Evolutionary conservation across 1,284 basidiomycete genomes (phyloP).

Genomic region (Singerocomus rubriflavus): DNA sequence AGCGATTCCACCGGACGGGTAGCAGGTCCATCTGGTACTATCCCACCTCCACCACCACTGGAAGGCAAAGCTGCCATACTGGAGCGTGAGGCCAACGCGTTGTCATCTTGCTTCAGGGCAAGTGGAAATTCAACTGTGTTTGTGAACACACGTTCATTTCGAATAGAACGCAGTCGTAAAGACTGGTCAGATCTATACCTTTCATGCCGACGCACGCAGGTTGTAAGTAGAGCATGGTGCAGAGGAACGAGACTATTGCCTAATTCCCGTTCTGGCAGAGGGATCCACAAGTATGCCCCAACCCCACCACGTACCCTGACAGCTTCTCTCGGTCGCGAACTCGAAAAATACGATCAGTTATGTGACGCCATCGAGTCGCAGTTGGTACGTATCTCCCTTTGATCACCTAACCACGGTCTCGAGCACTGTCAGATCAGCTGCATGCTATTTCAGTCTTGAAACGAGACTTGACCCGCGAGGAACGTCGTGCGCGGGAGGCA

Average conservation of each 20-base stretch:
- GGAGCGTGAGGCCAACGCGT: slow-evolving; percentile 58
- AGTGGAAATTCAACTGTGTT: slow-evolving; percentile 8
- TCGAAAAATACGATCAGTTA: slow-evolving; percentile 73
- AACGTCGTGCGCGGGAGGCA: slow-evolving; percentile 49
- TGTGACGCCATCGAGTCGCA: slow-evolving; percentile 72
- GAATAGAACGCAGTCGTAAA: slow-evolving; percentile 61
- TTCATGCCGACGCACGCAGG: slow-evolving; percentile 59
- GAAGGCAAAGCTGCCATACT: slow-evolving; percentile 45
- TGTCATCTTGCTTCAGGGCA: slow-evolving; percentile 58
- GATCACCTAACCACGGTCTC: background rate
- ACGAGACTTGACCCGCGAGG: slow-evolving; percentile 61
- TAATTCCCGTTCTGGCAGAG: slow-evolving; percentile 34
- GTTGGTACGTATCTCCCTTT: slow-evolving; percentile 45
- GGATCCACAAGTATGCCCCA: slow-evolving; percentile 55
- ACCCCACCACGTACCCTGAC: slow-evolving; percentile 62
- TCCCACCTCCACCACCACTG: slow-evolving; percentile 62
- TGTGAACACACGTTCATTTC: background rate
- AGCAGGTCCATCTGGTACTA: slow-evolving; percentile 31
- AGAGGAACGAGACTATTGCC: background rate
- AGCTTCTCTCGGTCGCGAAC: slow-evolving; percentile 61
- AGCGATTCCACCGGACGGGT: slow-evolving; percentile 15
- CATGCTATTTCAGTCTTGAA: slow-evolving; percentile 68
- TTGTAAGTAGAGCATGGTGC: slow-evolving; percentile 45
- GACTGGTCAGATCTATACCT: slow-evolving; percentile 65
- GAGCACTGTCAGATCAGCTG: slow-evolving; percentile 39